Evolutionary conservation across 306 rosid genomes (phyloP).

Genomic region (Vigna angularis): DNA sequence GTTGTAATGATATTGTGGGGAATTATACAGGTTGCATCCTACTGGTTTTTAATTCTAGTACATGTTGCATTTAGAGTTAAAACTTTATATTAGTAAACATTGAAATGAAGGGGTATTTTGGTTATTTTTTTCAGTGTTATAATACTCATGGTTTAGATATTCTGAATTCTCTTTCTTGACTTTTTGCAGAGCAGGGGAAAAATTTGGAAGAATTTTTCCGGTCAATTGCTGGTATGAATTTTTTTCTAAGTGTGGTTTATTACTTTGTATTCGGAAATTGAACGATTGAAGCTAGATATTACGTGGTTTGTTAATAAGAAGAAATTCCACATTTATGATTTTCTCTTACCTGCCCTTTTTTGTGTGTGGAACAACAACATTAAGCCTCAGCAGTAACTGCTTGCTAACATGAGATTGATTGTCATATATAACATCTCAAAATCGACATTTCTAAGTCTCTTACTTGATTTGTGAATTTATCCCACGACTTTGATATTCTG

Average conservation of each 20-base stretch:
- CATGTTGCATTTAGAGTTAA: constrained; percentile 2
- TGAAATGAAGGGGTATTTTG: constrained; percentile 35
- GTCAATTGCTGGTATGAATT: constrained; percentile 81
- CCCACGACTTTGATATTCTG: neutral
- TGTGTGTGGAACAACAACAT: neutral
- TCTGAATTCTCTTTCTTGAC: constrained; percentile 36
- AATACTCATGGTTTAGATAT: neutral
- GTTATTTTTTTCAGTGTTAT: constrained; percentile 26
- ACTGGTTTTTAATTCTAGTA: neutral
- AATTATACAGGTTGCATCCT: constrained; percentile 14
- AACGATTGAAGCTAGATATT: neutral
- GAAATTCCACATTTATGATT: neutral
- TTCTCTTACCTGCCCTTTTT: neutral
- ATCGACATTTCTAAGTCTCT: neutral
- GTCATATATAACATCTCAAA: neutral
- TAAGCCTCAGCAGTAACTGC: neutral
- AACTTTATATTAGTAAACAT: neutral
- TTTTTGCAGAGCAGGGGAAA: constrained; percentile 75
- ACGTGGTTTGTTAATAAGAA: neutral
- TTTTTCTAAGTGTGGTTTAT: constrained; percentile 9
- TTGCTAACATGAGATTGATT: constrained; percentile 14
- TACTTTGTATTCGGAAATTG: constrained; percentile 6
- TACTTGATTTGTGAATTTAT: neutral
- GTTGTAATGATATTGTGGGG: neutral
- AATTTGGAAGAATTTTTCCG: constrained; percentile 83